Conservation (phyloP, 257 asterid genomes). For the Petrea volubilis region DNA sequence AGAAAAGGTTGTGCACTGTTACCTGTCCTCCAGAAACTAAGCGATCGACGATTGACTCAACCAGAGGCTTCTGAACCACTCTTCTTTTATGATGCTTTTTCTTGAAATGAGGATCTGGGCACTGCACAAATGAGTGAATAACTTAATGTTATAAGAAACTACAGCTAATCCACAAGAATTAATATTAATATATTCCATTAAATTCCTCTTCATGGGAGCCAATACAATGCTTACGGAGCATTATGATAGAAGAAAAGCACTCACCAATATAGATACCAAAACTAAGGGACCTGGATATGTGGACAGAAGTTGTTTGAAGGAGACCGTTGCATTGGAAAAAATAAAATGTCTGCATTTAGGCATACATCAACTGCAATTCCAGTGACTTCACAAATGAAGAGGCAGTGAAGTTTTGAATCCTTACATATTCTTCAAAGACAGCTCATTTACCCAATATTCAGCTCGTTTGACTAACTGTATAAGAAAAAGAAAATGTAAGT, state of each 20-base stretch:
- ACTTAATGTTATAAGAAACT: slow-evolving; percentile 15
- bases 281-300: slow-evolving; percentile 87
- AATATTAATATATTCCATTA: slow-evolving; percentile 8
- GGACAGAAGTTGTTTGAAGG: slow-evolving; percentile 72
- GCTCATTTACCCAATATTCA: slow-evolving; percentile 69
- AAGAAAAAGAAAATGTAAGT: slow-evolving; percentile 18
- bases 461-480: slow-evolving; percentile 88
- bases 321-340: slow-evolving; percentile 75
- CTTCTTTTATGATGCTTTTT: slow-evolving; percentile 84
- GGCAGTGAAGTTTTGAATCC: slow-evolving; percentile 28
- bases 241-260: slow-evolving; percentile 29
- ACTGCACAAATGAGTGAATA: slow-evolving; percentile 50
- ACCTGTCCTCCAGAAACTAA: slow-evolving; percentile 82
- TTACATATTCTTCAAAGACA: slow-evolving; percentile 77
- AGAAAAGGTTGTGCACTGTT: slow-evolving; percentile 18
- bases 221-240: neutral
- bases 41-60: slow-evolving; percentile 59
- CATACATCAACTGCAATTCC: slow-evolving; percentile 23
- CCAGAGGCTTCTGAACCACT: slow-evolving; percentile 91
- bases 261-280: slow-evolving; percentile 86
- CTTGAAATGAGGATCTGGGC: slow-evolving; percentile 98
- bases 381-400: slow-evolving; percentile 25
- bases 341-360: slow-evolving; percentile 74
- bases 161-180: neutral
- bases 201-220: neutral